Conservation (phyloP, 176 grass and related monocot species). For the Aegilops bicornis region DNA sequence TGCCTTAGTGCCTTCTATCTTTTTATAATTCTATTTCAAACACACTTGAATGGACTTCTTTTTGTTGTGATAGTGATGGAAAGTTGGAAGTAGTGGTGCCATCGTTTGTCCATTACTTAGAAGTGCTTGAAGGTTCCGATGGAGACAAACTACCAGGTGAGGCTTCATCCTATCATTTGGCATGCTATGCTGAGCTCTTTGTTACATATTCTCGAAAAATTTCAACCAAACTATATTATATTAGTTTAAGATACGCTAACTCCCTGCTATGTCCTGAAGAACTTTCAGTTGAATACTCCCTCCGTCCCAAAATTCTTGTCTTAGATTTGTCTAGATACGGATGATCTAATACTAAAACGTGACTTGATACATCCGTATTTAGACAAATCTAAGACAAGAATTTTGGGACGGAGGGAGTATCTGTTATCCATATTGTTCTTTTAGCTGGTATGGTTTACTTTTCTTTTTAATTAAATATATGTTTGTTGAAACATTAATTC, state of each 20-base stretch:
- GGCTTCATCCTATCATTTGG: constrained; percentile 17
- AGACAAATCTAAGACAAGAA: too few species aligned
- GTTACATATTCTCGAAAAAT: constrained; percentile 9
- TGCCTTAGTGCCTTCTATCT: constrained; percentile 12
- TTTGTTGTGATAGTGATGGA: constrained; percentile 63
- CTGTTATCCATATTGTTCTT: neutral
- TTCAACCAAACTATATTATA: neutral
- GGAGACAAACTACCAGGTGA: constrained; percentile 94
- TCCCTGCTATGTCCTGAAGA: constrained; percentile 19
- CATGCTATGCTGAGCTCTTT: constrained; percentile 11
- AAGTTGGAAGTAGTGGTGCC: constrained; percentile 93
- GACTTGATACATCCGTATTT: too few species aligned
- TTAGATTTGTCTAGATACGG: too few species aligned
- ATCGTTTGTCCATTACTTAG: constrained; percentile 97
- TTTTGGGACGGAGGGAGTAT: too few species aligned
- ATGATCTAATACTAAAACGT: too few species aligned
- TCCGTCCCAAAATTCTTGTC: too few species aligned
- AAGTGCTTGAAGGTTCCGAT: constrained; percentile 96
- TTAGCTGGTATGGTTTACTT: constrained; percentile 1
- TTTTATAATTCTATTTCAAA: constrained; percentile 12
- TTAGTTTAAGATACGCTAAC: too few species aligned
- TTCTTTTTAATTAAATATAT: constrained; percentile 12
- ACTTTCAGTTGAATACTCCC: neutral
- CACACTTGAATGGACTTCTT: constrained; percentile 14
- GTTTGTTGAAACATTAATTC: constrained; percentile 6